Evolutionary conservation across 202 grass and related monocot species (phyloP).

Genomic region (Schoenoplectus tabernaemontani): DNA sequence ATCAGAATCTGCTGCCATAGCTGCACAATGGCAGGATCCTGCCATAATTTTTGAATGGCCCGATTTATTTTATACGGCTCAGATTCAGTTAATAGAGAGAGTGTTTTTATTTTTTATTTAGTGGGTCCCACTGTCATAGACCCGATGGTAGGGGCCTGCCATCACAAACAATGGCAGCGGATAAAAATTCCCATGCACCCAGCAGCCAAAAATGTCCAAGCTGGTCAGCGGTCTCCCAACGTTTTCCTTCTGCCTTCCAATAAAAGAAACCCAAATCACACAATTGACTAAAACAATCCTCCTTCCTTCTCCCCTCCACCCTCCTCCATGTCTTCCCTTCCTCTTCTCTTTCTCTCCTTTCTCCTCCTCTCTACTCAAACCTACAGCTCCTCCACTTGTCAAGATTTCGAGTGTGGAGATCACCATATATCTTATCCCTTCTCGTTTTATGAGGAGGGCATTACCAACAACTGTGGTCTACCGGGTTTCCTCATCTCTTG

Average conservation of each 20-base stretch:
- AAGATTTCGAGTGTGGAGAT: slow-evolving; percentile 28
- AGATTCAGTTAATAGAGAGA: too few species aligned
- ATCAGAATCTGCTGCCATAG: too few species aligned
- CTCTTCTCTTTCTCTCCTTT: not conserved
- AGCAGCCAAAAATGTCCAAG: not conserved
- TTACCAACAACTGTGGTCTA: slow-evolving; percentile 37
- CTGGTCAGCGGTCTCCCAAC: not conserved
- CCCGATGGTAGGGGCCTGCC: too few species aligned
- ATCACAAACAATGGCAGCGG: too few species aligned
- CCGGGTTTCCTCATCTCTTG: slow-evolving; percentile 39
- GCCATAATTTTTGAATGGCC: too few species aligned
- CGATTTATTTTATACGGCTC: too few species aligned
- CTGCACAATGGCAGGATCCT: too few species aligned
- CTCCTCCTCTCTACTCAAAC: not conserved
- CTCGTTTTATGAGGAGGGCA: not conserved
- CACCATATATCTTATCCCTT: slow-evolving; percentile 43
- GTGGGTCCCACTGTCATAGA: too few species aligned
- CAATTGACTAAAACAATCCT: not conserved
- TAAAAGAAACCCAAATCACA: not conserved
- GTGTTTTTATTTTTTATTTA: too few species aligned
- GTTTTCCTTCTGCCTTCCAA: not conserved
- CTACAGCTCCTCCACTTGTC: not conserved
- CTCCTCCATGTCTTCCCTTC: not conserved
- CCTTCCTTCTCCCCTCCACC: not conserved
- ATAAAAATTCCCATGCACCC: not conserved